Conservation (phyloP, 148 eudicot genomes). For the Nyssa sinensis region DNA sequence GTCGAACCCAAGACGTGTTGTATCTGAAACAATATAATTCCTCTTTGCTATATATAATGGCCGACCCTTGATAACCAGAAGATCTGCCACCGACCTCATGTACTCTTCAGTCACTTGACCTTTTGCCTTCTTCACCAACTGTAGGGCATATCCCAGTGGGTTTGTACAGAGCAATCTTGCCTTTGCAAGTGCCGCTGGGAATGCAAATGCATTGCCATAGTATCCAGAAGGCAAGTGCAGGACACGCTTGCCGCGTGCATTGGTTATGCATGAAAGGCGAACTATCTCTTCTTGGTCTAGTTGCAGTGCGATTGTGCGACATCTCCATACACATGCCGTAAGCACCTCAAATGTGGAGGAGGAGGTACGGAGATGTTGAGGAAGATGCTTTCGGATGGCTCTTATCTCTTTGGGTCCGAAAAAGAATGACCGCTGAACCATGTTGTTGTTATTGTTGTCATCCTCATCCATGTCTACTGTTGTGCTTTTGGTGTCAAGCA, state of each 20-base stretch:
- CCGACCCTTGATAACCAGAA: conserved; percentile 32
- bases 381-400: conserved; percentile 5
- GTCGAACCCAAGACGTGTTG: conserved; percentile 26
- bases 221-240: conserved; percentile 9
- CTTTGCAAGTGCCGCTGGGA: conserved; percentile 25
- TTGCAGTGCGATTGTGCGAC: conserved; percentile 44
- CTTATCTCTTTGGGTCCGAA: conserved; percentile 13
- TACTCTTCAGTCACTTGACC: conserved; percentile 36
- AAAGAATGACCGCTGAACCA: conserved; percentile 14
- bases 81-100: conserved; percentile 39
- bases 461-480: not conserved
- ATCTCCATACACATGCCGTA: conserved; percentile 47
- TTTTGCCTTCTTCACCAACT: conserved; percentile 33
- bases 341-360: conserved; percentile 38
- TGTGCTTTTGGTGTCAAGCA: conserved; percentile 15
- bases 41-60: conserved; percentile 27
- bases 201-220: conserved; percentile 17
- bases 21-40: conserved; percentile 31
- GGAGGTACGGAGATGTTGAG: not conserved
- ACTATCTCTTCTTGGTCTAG: conserved; percentile 34
- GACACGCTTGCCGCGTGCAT: conserved; percentile 20
- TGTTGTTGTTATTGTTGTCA: not conserved
- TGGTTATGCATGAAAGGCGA: conserved; percentile 25
- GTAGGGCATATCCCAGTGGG: conserved; percentile 38
- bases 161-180: conserved; percentile 21